Evolutionary conservation across 1,284 basidiomycete species (phyloP), one percentile per base, ranked within the genome.

Genomic region (Tilletia walkeri): DNA sequence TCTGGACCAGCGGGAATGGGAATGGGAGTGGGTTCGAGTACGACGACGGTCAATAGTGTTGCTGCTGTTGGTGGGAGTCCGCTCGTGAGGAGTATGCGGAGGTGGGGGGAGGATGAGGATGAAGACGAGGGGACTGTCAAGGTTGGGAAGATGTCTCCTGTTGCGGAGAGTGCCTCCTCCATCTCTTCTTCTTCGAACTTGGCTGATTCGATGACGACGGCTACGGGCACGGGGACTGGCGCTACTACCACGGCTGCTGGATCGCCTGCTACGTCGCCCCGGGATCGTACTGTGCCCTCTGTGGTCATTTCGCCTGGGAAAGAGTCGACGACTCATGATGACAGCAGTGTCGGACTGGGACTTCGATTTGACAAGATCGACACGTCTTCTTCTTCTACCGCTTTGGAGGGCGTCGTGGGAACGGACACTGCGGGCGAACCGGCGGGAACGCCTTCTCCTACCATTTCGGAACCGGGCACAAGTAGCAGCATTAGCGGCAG

Each of bases 31-130:
- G 24, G 24, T 2, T 30, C 24, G 24, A 30, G 24, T 30, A 30
- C 24, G 24, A 30, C 41, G 41, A 14, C 41, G 41, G 14, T 7
- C 41, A 45, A 3, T 14, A 45, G 14, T 7, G 41, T 45, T 7
- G 41, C 41, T 45, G 36, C 59, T 16, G 36, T 63, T 4, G 59
- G 59, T 16, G 59, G 59, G 18, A 63, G 59, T 39, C 59, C 59
- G 30, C 59, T 63, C 10, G 59, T 63, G 14, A 38, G 36, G 59
- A 63, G 30, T 14, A 24, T 63, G 36, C 16, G 36, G 12, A 24
- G 38, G 18, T 63, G 59, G 34, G 34, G 12, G 18, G 34, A 63
- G 36, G 59, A 63, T 38, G 59, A 63, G 14, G 59, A 63, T 34
- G 59, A 63, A 36, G 59, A 63, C 0, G 59, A 39, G 34, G 41